Conservation (phyloP, 345 rosid genomes). For the Erucastrum elatum region DNA sequence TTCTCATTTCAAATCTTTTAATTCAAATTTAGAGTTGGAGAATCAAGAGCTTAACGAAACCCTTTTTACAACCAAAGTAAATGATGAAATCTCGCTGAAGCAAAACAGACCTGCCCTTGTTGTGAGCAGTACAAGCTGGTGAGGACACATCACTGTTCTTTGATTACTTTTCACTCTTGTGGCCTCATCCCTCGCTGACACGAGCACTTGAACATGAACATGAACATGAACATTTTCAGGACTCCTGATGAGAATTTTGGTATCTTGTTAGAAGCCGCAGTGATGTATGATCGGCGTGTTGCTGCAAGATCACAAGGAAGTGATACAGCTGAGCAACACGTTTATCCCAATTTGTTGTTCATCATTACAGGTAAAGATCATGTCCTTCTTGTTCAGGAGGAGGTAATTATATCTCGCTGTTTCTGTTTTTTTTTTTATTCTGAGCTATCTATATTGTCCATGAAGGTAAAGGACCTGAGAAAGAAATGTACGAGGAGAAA, state of each 20-base stretch:
- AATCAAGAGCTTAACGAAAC: conserved; percentile 50
- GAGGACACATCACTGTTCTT: conserved; percentile 35
- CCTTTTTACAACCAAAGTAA: conserved; percentile 53
- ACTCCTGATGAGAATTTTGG: conserved; percentile 98
- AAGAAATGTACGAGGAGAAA: conserved; percentile 82
- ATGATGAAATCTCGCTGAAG: conserved; percentile 51
- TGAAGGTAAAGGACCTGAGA: conserved; percentile 95
- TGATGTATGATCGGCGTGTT: conserved; percentile 93
- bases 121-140: conserved; percentile 99
- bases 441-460: neutral
- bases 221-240: conserved; percentile 49
- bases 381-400: neutral
- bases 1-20: neutral
- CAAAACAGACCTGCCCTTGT: conserved; percentile 85
- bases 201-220: neutral
- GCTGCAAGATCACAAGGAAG: conserved; percentile 74
- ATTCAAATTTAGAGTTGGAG: conserved; percentile 38
- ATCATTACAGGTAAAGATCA: conserved; percentile 72
- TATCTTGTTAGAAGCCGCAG: conserved; percentile 91
- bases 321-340: conserved; percentile 52
- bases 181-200: conserved; percentile 4
- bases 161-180: conserved; percentile 17
- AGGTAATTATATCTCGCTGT: neutral
- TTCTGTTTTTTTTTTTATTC: neutral
- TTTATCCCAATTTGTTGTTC: conserved; percentile 78